phyloP scores from a whole-genome alignment of 345 rosid genomes.

The Hibiscus trionum region DNA sequence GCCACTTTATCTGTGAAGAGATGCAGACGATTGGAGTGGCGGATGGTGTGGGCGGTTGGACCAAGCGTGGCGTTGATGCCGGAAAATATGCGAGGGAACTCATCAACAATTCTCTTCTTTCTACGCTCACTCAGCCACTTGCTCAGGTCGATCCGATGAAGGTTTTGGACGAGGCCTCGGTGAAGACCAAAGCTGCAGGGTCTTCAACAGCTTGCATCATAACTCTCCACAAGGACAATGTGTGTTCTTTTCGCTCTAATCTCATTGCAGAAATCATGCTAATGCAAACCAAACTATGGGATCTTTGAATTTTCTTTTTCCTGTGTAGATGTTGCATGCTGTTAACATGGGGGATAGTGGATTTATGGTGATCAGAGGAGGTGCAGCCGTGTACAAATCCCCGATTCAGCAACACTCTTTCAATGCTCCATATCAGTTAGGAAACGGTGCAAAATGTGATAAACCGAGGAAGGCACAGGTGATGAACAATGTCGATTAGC shows the following conservation, averaged over 20 bases:
- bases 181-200: constrained; percentile 2
- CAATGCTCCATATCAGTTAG: neutral
- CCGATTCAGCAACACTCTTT: neutral
- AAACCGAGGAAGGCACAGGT: constrained; percentile 1
- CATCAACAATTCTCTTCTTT: constrained; percentile 5
- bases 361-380: constrained; percentile 9
- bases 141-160: constrained; percentile 3
- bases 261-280: neutral
- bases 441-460: neutral
- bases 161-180: constrained; percentile 9
- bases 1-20: constrained; percentile 14
- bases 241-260: neutral
- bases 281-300: neutral
- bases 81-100: constrained; percentile 14
- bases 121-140: neutral
- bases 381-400: neutral
- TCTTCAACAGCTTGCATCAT: constrained; percentile 16
- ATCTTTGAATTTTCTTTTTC: neutral
- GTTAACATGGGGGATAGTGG: constrained; percentile 3
- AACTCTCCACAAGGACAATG: neutral
- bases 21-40: constrained; percentile 16
- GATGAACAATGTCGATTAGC: neutral
- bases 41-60: constrained; percentile 18
- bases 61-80: constrained; percentile 7
- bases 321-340: constrained; percentile 2